Evolutionary conservation across 768 basidiomycete genomes (phyloP).

Genomic region (Rhodotorula graminis): DNA sequence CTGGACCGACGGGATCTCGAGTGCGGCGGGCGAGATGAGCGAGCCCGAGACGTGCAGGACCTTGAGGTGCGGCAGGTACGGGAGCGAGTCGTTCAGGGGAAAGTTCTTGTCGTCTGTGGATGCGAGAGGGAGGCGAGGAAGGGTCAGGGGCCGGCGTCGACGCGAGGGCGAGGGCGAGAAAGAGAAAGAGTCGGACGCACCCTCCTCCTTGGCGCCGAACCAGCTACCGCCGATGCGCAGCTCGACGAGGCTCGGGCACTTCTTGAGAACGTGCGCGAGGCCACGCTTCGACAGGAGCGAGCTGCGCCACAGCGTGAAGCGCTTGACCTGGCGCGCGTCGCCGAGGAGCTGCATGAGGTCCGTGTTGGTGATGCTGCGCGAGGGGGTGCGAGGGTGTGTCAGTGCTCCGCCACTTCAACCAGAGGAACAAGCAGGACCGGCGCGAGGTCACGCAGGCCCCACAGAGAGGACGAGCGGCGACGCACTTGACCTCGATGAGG

Average conservation of each 20-base stretch:
- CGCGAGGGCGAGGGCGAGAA: too few species aligned
- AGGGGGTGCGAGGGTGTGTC: not conserved
- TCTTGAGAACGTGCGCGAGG: conserved; percentile 28
- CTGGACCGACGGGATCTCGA: conserved; percentile 10
- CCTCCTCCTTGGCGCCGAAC: conserved; percentile 39
- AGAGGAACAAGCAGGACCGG: not conserved
- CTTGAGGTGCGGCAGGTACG: conserved; percentile 24
- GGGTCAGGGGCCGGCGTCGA: too few species aligned
- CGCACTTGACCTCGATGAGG: conserved; percentile 36
- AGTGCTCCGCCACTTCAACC: not conserved
- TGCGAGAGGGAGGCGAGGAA: not conserved
- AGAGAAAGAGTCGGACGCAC: not conserved
- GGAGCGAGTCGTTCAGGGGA: conserved; percentile 29
- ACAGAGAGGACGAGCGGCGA: too few species aligned
- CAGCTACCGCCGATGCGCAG: conserved; percentile 30
- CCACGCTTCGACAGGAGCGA: conserved; percentile 33
- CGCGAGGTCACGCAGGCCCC: too few species aligned
- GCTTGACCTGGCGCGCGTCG: conserved; percentile 15
- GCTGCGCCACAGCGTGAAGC: conserved; percentile 34
- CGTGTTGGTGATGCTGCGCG: conserved; percentile 33
- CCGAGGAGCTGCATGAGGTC: conserved; percentile 34
- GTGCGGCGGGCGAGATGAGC: conserved; percentile 26
- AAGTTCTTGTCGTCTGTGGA: conserved; percentile 29
- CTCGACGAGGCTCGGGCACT: conserved; percentile 31
- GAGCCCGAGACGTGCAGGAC: conserved; percentile 23